Base-by-base conservation (phyloP, 1,284 basidiomycete genomes). In the Malassezia brasiliensis region DNA sequence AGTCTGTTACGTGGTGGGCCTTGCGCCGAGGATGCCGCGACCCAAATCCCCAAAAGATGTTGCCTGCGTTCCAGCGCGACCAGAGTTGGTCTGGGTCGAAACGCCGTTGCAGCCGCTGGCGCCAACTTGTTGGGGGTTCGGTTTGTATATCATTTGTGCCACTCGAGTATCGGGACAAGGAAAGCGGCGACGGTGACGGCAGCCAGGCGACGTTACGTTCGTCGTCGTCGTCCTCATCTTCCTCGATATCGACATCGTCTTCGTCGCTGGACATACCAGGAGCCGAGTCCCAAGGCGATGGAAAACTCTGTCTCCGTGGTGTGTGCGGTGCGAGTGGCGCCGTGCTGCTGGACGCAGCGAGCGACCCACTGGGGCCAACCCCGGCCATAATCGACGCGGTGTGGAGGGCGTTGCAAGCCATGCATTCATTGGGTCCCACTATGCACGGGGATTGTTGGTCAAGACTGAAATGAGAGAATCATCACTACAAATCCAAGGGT, bases 41-140 rank as follows among this genome's bases (percentile, higher is more conserved):
- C 19, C 37, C 34, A 25, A 52, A 48, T 15, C 55, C 55, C 55
- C 55, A 57, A 14, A 57, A 57, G 14, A 57, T 35, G 41, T 57
- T 57, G 6, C 55, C 55, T 6, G 12, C 6, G 12, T 25, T 9
- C 25, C 14, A 14, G 6, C 8, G 28, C 15, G 41, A 1, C 41
- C 41, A 44, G 17, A 25, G 28, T 28, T 2, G 2, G 41, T 17
- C 25, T 4, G 31, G 30, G 5, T 17, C 10, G 12, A 44, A 44
- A 28, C 41, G 39, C 39, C 8, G 12, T 10, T 4, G 9, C 8
- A 37, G 36, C 12, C 15, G 14, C 12, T 37, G 15, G 36, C 15
- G n/a, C 36, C n/a, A 15, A n/a, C 36, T 37, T n/a, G 15, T 28
- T 28, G 25, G 25, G 3, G 25, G 25, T 4, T 28, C 25, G 25